These are phyloP conservation scores for Talaromyces wortmannii DNA, from an alignment of 495 filamentous ascomycete species.

Conservation along the genomic window DNA sequence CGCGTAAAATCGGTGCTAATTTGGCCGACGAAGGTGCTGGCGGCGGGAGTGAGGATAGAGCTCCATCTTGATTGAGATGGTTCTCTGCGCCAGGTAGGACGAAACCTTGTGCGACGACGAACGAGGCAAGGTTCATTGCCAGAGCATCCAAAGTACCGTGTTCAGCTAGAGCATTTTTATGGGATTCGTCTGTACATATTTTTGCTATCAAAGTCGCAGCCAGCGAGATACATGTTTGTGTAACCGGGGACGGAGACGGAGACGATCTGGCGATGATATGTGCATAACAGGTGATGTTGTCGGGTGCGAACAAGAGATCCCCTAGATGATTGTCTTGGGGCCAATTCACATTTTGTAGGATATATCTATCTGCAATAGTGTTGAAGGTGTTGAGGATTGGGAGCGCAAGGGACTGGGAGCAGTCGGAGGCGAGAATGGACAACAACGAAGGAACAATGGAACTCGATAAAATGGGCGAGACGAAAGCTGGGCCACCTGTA, in stretches of 20 bases:
- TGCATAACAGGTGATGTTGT: constrained; percentile 50
- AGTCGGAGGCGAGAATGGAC: constrained; percentile 58
- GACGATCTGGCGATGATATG: constrained; percentile 59
- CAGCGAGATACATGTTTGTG: constrained; percentile 62
- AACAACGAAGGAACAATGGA: constrained; percentile 60
- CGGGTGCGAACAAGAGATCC: constrained; percentile 54
- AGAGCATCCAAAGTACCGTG: constrained; percentile 73
- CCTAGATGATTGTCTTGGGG: constrained; percentile 46
- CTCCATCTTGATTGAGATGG: constrained; percentile 23
- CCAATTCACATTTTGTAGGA: constrained; percentile 37
- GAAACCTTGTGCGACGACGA: constrained; percentile 61
- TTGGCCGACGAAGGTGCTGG: constrained; percentile 53
- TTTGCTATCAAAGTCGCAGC: constrained; percentile 62
- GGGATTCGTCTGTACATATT: constrained; percentile 58
- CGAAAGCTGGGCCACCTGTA: constrained; percentile 73
- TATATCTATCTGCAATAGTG: constrained; percentile 61
- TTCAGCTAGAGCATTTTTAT: constrained; percentile 63
- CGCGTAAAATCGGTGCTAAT: constrained; percentile 68
- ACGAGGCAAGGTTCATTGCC: constrained; percentile 67
- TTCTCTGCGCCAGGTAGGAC: constrained; percentile 48
- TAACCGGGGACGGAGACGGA: constrained; percentile 31
- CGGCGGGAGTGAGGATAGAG: constrained; percentile 27
- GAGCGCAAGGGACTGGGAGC: constrained; percentile 57
- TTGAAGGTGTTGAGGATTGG: constrained; percentile 70
- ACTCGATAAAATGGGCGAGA: constrained; percentile 64